Conservation (phyloP, 495 filamentous ascomycete genomes). For the Penicillium chermesinum region DNA sequence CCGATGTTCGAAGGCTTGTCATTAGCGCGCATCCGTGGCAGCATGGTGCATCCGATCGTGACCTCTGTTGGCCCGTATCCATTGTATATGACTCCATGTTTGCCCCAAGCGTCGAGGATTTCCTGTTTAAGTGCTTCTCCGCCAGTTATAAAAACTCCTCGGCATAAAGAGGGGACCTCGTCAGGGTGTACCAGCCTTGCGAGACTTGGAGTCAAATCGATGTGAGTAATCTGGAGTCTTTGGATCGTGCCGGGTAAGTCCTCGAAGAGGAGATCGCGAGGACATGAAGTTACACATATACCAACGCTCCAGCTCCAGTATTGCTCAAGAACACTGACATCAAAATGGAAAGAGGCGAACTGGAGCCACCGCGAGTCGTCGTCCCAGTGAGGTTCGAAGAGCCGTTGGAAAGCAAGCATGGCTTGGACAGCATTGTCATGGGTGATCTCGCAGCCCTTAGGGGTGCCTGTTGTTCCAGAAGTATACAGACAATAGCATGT, state of each 20-base stretch:
- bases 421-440: slow-evolving; percentile 35
- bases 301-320: slow-evolving; percentile 88
- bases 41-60: slow-evolving; percentile 80
- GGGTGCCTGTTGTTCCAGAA: slow-evolving; percentile 94
- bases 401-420: slow-evolving; percentile 41
- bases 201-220: slow-evolving; percentile 55
- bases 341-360: slow-evolving; percentile 86
- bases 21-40: slow-evolving; percentile 58
- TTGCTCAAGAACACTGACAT: slow-evolving; percentile 82
- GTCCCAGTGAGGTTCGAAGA: slow-evolving; percentile 47
- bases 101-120: slow-evolving; percentile 43
- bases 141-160: slow-evolving; percentile 37
- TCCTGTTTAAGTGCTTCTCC: slow-evolving; percentile 44
- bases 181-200: slow-evolving; percentile 39
- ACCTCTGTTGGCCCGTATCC: slow-evolving; percentile 81
- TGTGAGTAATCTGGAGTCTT: slow-evolving; percentile 72
- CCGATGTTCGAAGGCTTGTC: slow-evolving; percentile 85
- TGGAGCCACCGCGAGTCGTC: slow-evolving; percentile 69
- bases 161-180: slow-evolving; percentile 29
- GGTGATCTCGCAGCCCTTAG: slow-evolving; percentile 84
- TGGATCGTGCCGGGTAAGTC: slow-evolving; percentile 68
- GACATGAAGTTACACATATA: slow-evolving; percentile 71
- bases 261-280: slow-evolving; percentile 71
- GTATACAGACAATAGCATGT: slow-evolving; percentile 95
- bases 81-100: slow-evolving; percentile 38